phyloP scores from a whole-genome alignment of 176 grass and related monocot genomes.

The Hordeum marinum region DNA sequence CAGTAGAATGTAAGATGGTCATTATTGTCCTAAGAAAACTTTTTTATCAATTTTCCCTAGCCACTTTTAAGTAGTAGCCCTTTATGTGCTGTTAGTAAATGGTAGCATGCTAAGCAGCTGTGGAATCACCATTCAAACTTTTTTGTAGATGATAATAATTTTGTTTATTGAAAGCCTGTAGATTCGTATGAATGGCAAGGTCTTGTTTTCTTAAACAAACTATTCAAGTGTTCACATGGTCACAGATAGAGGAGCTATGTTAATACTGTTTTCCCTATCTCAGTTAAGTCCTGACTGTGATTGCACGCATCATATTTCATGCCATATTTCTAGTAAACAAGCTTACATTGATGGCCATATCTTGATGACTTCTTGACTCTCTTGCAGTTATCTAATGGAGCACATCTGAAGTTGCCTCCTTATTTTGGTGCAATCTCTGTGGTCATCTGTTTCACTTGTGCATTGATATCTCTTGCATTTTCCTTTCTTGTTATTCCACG shows the following conservation, averaged over 20 bases:
- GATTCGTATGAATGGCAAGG: not conserved
- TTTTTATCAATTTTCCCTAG: not conserved
- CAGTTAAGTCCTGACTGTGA: not conserved
- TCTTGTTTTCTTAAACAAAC: not conserved
- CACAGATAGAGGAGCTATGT: not conserved
- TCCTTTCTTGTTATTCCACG: conserved; percentile 68
- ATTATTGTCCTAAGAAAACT: not conserved
- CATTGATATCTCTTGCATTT: conserved; percentile 55
- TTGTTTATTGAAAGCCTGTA: not conserved
- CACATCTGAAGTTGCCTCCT: conserved; percentile 56
- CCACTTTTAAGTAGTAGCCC: not conserved
- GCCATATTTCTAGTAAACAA: not conserved
- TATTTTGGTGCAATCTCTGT: conserved; percentile 54
- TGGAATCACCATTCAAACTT: not conserved
- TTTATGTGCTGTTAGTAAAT: not conserved
- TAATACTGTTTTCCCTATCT: conserved; percentile 1
- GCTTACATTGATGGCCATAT: not conserved
- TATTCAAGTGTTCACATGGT: not conserved
- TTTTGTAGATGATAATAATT: not conserved
- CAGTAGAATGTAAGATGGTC: not conserved
- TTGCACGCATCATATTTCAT: not conserved
- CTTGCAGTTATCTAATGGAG: conserved; percentile 51
- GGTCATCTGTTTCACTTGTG: conserved; percentile 49
- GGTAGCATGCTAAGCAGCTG: not conserved
- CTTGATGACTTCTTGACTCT: conserved; percentile 3